A percentile compares a stretch with the other conserved stretches of the same genome.
These are phyloP conservation scores for Dictyophora rubrovolvata DNA, from an alignment of 768 basidiomycete species.

Conservation along the genomic window DNA sequence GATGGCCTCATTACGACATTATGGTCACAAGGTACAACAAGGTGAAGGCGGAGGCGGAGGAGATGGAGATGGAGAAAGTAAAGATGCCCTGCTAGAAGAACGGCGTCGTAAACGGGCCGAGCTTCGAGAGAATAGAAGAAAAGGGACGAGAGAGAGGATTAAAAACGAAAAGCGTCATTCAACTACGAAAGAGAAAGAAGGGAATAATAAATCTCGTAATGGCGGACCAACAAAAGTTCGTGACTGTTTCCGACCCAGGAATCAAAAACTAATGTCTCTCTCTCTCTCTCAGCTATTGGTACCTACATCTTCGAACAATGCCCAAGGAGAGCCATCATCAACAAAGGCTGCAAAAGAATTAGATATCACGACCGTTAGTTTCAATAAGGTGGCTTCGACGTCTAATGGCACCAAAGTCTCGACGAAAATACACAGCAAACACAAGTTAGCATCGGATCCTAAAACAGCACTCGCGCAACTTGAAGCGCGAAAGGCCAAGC, in stretches of 20 bases:
- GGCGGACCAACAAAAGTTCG: slow-evolving; percentile 47
- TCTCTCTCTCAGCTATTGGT: slow-evolving; percentile 51
- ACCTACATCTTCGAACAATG: slow-evolving; percentile 20
- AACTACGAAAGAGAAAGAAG: slow-evolving; percentile 37
- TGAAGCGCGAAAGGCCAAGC: slow-evolving; percentile 62
- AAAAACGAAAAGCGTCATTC: slow-evolving; percentile 49
- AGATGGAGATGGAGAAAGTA: slow-evolving; percentile 42
- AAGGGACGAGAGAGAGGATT: slow-evolving; percentile 79
- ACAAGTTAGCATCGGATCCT: slow-evolving; percentile 72
- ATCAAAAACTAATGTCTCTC: not conserved
- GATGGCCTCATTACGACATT: slow-evolving; percentile 57
- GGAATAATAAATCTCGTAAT: slow-evolving; percentile 31
- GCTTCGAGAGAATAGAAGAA: slow-evolving; percentile 75
- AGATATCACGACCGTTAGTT: slow-evolving; percentile 55
- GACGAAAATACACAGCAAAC: slow-evolving; percentile 35
- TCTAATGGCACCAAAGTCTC: slow-evolving; percentile 33
- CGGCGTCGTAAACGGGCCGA: slow-evolving; percentile 65
- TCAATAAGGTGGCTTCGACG: slow-evolving; percentile 41
- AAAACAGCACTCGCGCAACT: slow-evolving; percentile 79
- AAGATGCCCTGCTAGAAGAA: slow-evolving; percentile 78
- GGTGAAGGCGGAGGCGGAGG: slow-evolving; percentile 14
- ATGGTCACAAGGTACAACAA: slow-evolving; percentile 15
- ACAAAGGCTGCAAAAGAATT: slow-evolving; percentile 18
- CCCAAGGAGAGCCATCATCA: slow-evolving; percentile 16
- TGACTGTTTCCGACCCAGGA: not conserved